Evolutionary conservation across 371 early-diverging fungal genomes (phyloP), one percentile per base, ranked within the genome.

Genomic region (Mycotypha africana): DNA sequence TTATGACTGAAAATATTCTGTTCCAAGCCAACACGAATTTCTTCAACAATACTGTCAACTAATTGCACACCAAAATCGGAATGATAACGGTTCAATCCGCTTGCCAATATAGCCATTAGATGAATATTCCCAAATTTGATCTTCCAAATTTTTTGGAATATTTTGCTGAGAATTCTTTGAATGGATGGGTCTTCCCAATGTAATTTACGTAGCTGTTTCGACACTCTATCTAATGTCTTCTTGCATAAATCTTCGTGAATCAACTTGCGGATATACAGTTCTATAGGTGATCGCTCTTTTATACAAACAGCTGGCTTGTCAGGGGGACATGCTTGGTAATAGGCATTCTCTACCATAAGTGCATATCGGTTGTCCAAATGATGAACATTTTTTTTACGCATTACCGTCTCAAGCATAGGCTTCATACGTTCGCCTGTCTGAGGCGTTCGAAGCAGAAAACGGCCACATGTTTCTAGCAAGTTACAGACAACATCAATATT

Each of bases 291-390:
- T 8, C 91, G 78, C 16, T 77, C 70, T 43, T 91, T 90, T 33
- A 70, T 66, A 22, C 70, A 61, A 19, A 74, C 63, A 2, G 84
- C 76, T 1, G 70, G 59, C 23, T 70, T 65, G 34, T 86, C 88
- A 0, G 89, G 91, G 4, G 92, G 96, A 57, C 90, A 87, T 49
- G 92, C 93, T 69, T 85, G 86, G 56, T 89, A 89, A 50, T 84
- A 92, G 0, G 96, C 96, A 57, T 93, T 95, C 26, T 97, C 95
- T 30, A 98, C 84, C 84, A 97, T 87, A 42, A 93, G 50, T 5
- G 75, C 54, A 30, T 88, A 86, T 9, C 93, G 81, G 38, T 76
- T 86, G 56, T 98, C 97, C 23, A 95, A 53, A 55, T 88, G 84
- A 36, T 85, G 79, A 10, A 81, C 85, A 2, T 77, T 80, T 49